Evolutionary conservation across 1,139 yeast genomes (phyloP), one percentile per base, ranked within the genome.

Genomic region (Geotrichum klebahnii): DNA sequence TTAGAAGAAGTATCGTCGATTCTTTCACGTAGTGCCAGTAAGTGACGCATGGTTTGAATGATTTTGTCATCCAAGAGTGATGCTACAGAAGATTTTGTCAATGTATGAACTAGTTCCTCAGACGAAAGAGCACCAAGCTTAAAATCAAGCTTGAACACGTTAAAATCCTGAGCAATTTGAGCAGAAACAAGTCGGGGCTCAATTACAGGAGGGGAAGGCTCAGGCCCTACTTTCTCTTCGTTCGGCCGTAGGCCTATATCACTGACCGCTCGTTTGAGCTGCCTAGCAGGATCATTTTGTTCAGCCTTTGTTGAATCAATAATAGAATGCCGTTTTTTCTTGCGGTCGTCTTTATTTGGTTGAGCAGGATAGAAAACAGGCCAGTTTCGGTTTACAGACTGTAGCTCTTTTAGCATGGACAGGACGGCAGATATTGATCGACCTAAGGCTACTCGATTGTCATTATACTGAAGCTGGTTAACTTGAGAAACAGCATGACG

Each of bases 1-100:
- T 90, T 92, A 1, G 97, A 90, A 0, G 94, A 78, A 0, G 94
- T 88, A 61, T 94, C 97, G 59, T 86, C 95, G 26, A 94, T 84
- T 59, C 99, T 77, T 46, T 83, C 94, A 55, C 81, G 80, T 55
- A 94, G 72, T 26, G 89, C 81, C n/a, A 71, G 64, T 51, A 92
- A 70, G 62, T 90, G 96, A 57, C 79, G 80, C 19, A 79, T 69
- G 22, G 84, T 67, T 53, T 79, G 82, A 9, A 72, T 61, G 40
- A 86, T 72, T 60, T 82, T 82, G 53, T 80, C 81, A 53, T 81
- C 87, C 39, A 87, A 67, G 24, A 87, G 67, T 23, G 79, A 73
- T 0, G 90, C 80, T 26, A 86, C 74, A 0, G 92, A 78, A 28
- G 77, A 64, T 57, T 81, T 80, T 61, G 84, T 92, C 56, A 86